Evolutionary conservation across 768 basidiomycete species (phyloP).

Genomic region (Xerocomellus intermedius): DNA sequence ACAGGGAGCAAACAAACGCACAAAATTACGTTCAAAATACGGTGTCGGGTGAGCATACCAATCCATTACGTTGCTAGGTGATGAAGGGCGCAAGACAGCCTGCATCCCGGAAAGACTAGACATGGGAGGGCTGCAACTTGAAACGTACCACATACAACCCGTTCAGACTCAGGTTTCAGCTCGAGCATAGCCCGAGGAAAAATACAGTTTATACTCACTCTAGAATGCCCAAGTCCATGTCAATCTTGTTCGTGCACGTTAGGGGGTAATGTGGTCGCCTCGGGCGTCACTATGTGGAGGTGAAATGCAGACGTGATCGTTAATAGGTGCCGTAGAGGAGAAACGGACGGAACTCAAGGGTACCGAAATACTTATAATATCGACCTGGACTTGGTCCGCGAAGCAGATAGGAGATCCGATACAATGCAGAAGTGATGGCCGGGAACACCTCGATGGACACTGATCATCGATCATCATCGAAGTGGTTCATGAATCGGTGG

Average conservation of each 20-base stretch:
- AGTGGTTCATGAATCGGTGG: neutral
- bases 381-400: neutral
- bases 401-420: neutral
- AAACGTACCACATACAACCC: neutral
- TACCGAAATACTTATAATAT: neutral
- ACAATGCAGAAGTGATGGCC: neutral
- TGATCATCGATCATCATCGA: neutral
- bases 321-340: neutral
- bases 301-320: neutral
- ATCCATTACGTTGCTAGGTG: conserved; percentile 8
- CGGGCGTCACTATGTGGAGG: neutral
- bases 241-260: neutral
- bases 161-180: neutral
- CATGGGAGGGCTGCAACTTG: neutral
- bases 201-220: neutral
- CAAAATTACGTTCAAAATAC: conserved; percentile 23
- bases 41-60: conserved; percentile 7
- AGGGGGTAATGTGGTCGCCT: neutral
- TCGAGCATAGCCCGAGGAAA: neutral
- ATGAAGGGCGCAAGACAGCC: conserved; percentile 1
- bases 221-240: neutral
- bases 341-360: neutral
- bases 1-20: conserved; percentile 4
- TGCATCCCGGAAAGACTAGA: neutral
- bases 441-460: neutral